Percentiles rank a stretch among this genome's conserved stretches.
Evolutionary conservation across 202 grass and related monocot genomes (phyloP).

Genomic region (Digitaria exilis): DNA sequence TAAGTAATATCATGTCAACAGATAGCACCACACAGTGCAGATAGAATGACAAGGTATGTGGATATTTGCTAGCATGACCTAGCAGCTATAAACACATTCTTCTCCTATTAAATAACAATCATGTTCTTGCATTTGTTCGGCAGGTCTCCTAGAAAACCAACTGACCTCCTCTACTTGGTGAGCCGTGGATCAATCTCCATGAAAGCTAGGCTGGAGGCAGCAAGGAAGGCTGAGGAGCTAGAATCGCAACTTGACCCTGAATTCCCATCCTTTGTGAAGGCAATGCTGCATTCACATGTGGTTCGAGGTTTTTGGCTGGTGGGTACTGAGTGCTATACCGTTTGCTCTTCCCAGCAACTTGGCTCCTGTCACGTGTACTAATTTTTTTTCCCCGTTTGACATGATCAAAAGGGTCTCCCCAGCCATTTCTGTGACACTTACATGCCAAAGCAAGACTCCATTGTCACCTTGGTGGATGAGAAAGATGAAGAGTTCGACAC

Average conservation of each 20-base stretch:
- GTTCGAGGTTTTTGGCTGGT: constrained; percentile 83
- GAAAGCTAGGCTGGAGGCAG: constrained; percentile 61
- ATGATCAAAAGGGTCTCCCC: constrained; percentile 58
- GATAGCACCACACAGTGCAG: constrained; percentile 37
- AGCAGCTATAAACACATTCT: background rate
- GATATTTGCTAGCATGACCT: constrained; percentile 30
- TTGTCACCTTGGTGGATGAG: constrained; percentile 68
- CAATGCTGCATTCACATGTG: constrained; percentile 83
- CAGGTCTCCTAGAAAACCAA: constrained; percentile 59
- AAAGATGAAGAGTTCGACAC: constrained; percentile 60
- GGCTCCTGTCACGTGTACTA: background rate
- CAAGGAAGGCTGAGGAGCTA: constrained; percentile 72
- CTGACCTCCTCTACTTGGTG: constrained; percentile 52
- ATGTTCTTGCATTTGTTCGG: background rate
- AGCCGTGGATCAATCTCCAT: constrained; percentile 46
- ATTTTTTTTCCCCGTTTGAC: background rate
- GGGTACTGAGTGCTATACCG: constrained; percentile 46
- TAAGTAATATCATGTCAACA: constrained; percentile 22
- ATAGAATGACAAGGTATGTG: constrained; percentile 57
- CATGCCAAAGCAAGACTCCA: constrained; percentile 66
- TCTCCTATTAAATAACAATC: constrained; percentile 17
- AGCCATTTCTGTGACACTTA: constrained; percentile 70
- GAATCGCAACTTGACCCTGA: constrained; percentile 59
- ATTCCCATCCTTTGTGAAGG: constrained; percentile 71
- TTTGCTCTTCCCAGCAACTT: background rate